Evolutionary conservation across 2,329 filamentous ascomycete genomes (phyloP), one percentile per base, ranked within the genome.

Genomic region (Pseudogymnoascus sp.): DNA sequence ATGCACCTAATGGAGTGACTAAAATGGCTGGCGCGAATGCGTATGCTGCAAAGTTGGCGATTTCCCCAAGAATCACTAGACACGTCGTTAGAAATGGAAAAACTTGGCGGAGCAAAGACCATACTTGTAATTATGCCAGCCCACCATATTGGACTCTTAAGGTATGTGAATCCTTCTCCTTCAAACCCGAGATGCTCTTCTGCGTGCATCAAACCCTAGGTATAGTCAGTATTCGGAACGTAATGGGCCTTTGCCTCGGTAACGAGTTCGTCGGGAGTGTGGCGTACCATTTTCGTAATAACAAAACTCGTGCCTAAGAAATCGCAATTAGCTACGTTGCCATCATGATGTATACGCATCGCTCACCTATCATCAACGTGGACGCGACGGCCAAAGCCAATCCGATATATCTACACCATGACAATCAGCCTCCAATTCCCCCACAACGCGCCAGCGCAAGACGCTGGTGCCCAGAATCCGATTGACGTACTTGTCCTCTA

Each of bases 21-120:
- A 99, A 83, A 76, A 99, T 99, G n/a, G 95, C 96, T 42, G 95
- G 95, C 68, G 95, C 95, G 77, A 97, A 99, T 6, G 95, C 95
- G 75, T 99, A 99, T 66, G 95, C 95, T 61, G 93, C 93, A 75
- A 99, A 99, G 77, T 99, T 99, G 78, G 92, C 96, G 64, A 97
- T 80, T 78, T 99, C 95, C 73, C 95, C 95, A 51, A 96, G 78
- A 66, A 92, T 89, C 85, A 99, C 91, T 96, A 71, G 63, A 62
- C 61, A 65, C 60, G 47, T 64, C 68, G 51, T 71, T 66, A 73
- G 75, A n/a, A 31, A 39, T 12, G 16, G 60, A 62, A 61, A n/a
- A 57, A 57, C 16, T 34, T 16, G 2, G 42, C 40, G 23, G 60
- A 63, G n/a, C 18, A 51, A 62, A 65, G 65, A 72, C 67, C 88